These are phyloP conservation scores for Agapanthus africanus DNA, from an alignment of 106 monocot species.

Conservation along the genomic window DNA sequence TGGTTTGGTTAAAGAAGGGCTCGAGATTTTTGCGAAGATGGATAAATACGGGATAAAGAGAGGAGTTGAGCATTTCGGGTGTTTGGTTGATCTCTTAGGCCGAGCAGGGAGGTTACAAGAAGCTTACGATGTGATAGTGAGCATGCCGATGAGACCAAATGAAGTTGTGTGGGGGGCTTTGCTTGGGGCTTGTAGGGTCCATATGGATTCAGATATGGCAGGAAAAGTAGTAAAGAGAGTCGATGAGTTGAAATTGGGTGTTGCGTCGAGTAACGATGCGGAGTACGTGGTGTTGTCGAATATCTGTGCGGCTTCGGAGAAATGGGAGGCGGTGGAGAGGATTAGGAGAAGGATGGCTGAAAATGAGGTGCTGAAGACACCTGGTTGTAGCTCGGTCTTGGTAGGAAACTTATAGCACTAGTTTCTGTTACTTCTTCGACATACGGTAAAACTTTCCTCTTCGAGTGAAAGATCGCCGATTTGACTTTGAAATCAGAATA, in stretches of 20 bases:
- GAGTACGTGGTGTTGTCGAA: constrained; percentile 42
- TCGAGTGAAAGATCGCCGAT: too few relatives aligned
- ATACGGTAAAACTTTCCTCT: too few relatives aligned
- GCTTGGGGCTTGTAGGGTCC: constrained; percentile 27
- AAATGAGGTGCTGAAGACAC: constrained; percentile 26
- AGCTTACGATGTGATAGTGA: constrained; percentile 32
- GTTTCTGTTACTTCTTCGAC: too few relatives aligned
- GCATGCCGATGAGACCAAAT: constrained; percentile 28
- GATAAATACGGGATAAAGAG: constrained; percentile 23
- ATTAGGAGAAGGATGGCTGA: constrained; percentile 36
- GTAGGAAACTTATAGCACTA: constrained; percentile 4
- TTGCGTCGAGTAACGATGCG: constrained; percentile 20
- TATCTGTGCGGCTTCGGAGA: constrained; percentile 40
- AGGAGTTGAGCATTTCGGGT: constrained; percentile 46
- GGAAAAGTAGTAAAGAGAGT: constrained; percentile 19
- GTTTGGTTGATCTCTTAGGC: constrained; percentile 57
- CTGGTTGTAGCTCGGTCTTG: constrained; percentile 44
- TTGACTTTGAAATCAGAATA: too few relatives aligned
- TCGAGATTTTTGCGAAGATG: constrained; percentile 37
- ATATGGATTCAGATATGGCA: constrained; percentile 35
- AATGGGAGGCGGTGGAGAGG: constrained; percentile 46
- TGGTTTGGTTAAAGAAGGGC: constrained; percentile 47
- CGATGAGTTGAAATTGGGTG: constrained; percentile 3
- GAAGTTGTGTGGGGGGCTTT: constrained; percentile 59
- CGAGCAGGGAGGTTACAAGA: constrained; percentile 38